Evolutionary conservation across 202 grass and related monocot genomes (phyloP), one percentile per base, ranked within the genome.

Genomic region (Miscanthus sacchariflorus): DNA sequence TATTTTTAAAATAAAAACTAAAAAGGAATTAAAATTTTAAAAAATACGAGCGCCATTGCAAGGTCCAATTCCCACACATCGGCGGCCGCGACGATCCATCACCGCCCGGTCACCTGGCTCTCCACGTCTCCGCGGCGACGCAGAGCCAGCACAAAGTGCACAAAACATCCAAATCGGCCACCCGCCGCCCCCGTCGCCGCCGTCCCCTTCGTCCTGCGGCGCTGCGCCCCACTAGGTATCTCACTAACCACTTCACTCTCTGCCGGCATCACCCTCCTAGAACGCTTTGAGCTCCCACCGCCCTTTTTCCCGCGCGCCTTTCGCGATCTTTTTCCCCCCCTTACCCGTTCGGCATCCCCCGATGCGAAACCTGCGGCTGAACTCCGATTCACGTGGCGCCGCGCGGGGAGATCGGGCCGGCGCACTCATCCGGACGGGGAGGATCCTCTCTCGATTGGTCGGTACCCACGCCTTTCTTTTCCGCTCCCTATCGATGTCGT

Each of bases 341-440:
- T 43, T 77, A 74, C 56, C 81, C 76, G 70, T 84, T 89, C 3
- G 68, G 54, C 77, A 84, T 80, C 77, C 68, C 75, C 7, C 43
- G 87, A 89, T 89, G 68, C 67, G 56, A 42, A 89, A 80, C 54
- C 78, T 78, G 83, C 67, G 87, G 87, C 83, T 74, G 68, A 71
- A 10, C 73, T 74, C 78, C 56, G 65, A 23, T 28, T 56, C 72
- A 64, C 78, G 83, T 92, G 79, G 74, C 65, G 87, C 74, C 56
- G 44, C 73, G 78, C 78, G 8, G 84, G 58, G 70, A 77, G 42
- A 84, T 89, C 76, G 30, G n/a, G 72, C 21, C 11, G 78, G 87
- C 79, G 79, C 83, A 27, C 79, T 74, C 90, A 86, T 83, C 90
- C 74, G 48, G 59, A 67, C 12, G 58, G 39, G 66, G 83, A 69